Evolutionary conservation across 352 stramenopile species (phyloP).

Genomic region (Globisporangium canariense): DNA sequence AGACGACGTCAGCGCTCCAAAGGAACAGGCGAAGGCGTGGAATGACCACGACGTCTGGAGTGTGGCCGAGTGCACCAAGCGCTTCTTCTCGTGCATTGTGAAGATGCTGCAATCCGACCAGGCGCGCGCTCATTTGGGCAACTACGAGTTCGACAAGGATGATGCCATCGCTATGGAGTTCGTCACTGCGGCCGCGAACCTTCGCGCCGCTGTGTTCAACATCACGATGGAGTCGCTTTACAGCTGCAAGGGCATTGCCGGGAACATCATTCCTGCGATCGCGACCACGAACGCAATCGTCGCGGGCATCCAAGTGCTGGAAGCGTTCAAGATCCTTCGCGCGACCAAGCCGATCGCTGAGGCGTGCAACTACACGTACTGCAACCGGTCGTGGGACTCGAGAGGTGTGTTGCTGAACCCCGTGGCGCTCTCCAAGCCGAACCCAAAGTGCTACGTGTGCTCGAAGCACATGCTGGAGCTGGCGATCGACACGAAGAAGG

Average conservation of each 20-base stretch:
- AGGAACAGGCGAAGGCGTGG: slow-evolving; percentile 50
- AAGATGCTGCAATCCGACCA: slow-evolving; percentile 58
- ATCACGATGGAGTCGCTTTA: slow-evolving; percentile 86
- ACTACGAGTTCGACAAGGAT: slow-evolving; percentile 97
- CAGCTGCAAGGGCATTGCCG: slow-evolving; percentile 97
- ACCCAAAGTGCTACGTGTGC: slow-evolving; percentile 96
- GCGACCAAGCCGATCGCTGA: slow-evolving; percentile 56
- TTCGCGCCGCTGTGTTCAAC: slow-evolving; percentile 88
- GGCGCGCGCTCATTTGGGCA: slow-evolving; percentile 59
- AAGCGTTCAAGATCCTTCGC: slow-evolving; percentile 84
- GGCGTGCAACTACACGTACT: slow-evolving; percentile 93
- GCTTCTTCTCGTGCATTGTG: slow-evolving; percentile 77
- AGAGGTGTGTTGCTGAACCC: slow-evolving; percentile 92
- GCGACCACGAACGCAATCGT: slow-evolving; percentile 99
- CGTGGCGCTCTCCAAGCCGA: slow-evolving; percentile 84
- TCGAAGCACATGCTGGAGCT: slow-evolving; percentile 91
- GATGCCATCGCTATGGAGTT: slow-evolving; percentile 96
- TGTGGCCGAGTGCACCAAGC: slow-evolving; percentile 80
- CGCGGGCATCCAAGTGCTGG: slow-evolving; percentile 90
- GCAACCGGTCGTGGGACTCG: slow-evolving; percentile 88
- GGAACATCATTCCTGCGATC: slow-evolving; percentile 99
- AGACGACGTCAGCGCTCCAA: slow-evolving; percentile 12
- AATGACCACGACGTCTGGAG: slow-evolving; percentile 87
- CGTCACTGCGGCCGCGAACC: slow-evolving; percentile 96
- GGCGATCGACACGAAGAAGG: slow-evolving; percentile 86